Conservation (phyloP, 2,329 filamentous ascomycete species). For the Sporothrix inflata region DNA sequence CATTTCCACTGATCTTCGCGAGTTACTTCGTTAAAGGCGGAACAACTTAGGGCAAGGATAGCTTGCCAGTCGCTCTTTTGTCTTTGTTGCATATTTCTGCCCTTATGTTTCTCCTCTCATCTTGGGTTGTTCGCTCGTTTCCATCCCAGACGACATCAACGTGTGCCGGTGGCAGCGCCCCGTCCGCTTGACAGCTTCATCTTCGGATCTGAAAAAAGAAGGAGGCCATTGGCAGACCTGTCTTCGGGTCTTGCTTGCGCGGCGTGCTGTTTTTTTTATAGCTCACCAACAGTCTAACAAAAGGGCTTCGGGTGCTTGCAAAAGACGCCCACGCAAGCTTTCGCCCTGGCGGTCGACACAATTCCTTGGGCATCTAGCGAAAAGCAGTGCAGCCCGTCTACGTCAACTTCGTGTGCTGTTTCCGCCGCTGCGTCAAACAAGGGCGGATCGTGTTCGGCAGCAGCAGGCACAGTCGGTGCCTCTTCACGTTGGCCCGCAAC, state of each 20-base stretch:
- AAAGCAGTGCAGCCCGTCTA: conserved; percentile 31
- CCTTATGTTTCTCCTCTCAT: background rate
- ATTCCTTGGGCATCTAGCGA: conserved; percentile 34
- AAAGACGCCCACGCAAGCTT: conserved; percentile 1
- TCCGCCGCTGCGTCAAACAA: background rate
- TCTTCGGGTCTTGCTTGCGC: background rate
- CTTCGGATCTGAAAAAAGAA: background rate
- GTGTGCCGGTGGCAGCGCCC: background rate
- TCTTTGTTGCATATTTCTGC: background rate
- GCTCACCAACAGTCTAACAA: background rate
- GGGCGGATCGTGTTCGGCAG: background rate
- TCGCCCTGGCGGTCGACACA: conserved; percentile 38
- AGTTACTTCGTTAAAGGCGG: background rate
- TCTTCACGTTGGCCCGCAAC: conserved; percentile 15
- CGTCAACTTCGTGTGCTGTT: background rate
- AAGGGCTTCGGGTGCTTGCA: conserved; percentile 1
- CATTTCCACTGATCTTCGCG: background rate
- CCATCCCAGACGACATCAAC: background rate
- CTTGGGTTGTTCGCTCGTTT: background rate
- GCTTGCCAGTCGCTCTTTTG: background rate
- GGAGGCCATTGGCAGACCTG: background rate
- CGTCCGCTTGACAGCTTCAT: background rate
- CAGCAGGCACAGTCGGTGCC: background rate
- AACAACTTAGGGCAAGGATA: background rate
- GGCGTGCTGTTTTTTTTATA: background rate